Evolutionary conservation across 2,329 filamentous ascomycete species (phyloP).

Genomic region (Aspergillus cejpii): DNA sequence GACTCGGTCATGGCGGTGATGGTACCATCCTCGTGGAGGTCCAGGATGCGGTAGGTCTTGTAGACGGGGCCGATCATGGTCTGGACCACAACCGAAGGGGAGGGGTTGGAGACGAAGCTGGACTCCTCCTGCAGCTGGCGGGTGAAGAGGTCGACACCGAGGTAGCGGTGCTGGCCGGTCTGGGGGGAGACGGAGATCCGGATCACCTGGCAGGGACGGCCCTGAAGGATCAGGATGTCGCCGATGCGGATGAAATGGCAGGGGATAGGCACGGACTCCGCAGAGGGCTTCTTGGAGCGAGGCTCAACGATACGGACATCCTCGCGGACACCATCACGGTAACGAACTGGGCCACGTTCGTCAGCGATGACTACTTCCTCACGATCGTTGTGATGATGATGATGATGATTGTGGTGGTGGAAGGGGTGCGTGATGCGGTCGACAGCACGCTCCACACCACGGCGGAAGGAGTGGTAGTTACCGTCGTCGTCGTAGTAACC

Average conservation of each 20-base stretch:
- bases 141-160: constrained; percentile 99
- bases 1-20: constrained; percentile 98
- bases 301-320: constrained; percentile 47
- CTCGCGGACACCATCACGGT: constrained; percentile 42
- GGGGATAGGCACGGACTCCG: constrained; percentile 93
- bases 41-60: constrained; percentile 99
- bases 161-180: constrained; percentile 99
- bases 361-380: constrained; percentile 39
- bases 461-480: constrained; percentile 67
- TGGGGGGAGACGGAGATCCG: constrained; percentile 96
- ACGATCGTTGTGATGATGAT: constrained; percentile 30
- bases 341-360: constrained; percentile 42
- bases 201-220: constrained; percentile 98
- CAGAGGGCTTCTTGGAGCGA: constrained; percentile 42
- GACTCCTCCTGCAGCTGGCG: constrained; percentile 99
- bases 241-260: constrained; percentile 99
- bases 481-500: constrained; percentile 76
- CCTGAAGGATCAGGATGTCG: constrained; percentile 97
- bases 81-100: constrained; percentile 93
- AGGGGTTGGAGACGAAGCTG: constrained; percentile 93
- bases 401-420: constrained; percentile 38
- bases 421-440: constrained; percentile 60
- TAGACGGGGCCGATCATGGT: constrained; percentile 99
- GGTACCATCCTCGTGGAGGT: constrained; percentile 76
- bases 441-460: constrained; percentile 60